These are phyloP conservation scores for Podospora didyma DNA, from an alignment of 495 filamentous ascomycete species.

Conservation along the genomic window DNA sequence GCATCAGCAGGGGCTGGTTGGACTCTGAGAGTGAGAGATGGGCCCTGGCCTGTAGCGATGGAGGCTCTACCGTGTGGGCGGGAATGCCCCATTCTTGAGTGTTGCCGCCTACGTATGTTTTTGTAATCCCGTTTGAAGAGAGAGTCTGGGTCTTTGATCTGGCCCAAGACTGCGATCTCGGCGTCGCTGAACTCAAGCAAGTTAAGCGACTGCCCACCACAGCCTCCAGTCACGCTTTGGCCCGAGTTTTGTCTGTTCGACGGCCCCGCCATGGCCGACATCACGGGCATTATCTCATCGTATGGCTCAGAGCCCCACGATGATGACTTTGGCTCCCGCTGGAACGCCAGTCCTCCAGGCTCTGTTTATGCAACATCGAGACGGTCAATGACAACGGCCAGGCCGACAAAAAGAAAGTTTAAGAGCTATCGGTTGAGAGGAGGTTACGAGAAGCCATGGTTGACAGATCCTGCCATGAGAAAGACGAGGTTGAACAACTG, in stretches of 20 bases:
- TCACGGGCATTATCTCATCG: constrained; percentile 2
- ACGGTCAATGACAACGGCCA: background rate
- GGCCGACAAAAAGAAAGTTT: constrained; percentile 18
- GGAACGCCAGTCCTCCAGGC: constrained; percentile 2
- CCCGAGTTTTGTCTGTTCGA: too few relatives aligned
- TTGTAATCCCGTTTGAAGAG: too few relatives aligned
- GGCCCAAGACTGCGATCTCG: too few relatives aligned
- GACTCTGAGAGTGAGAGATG: too few relatives aligned
- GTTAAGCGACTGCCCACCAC: too few relatives aligned
- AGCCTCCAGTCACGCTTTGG: background rate
- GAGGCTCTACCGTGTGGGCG: too few relatives aligned
- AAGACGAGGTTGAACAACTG: constrained; percentile 27
- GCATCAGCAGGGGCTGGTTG: too few relatives aligned
- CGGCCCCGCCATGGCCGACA: constrained; percentile 6
- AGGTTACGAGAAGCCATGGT: constrained; percentile 38
- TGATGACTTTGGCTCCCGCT: background rate
- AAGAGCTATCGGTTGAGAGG: constrained; percentile 32
- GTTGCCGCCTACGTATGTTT: too few relatives aligned
- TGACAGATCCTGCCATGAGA: constrained; percentile 22
- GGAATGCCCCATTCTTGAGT: too few relatives aligned
- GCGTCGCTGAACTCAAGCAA: too few relatives aligned
- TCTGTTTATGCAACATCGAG: constrained; percentile 5
- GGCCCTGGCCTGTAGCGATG: too few relatives aligned
- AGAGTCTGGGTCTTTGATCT: too few relatives aligned
- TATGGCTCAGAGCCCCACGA: background rate